phyloP scores from a whole-genome alignment of 208 protist genomes.

The Acanthamoeba triangularis region DNA sequence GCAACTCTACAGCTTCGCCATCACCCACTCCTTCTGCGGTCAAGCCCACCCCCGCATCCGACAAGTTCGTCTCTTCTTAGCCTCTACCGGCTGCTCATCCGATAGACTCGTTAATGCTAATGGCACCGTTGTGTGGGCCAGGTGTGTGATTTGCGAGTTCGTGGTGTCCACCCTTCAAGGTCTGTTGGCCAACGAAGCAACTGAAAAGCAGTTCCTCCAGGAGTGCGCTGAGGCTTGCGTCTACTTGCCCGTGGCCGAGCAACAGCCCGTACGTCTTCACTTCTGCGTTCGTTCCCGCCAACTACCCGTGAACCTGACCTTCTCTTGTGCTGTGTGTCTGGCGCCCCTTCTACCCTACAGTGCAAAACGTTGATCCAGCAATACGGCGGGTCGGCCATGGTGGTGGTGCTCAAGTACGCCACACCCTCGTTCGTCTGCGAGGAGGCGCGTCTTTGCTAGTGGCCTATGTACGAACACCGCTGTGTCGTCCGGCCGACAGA shows the following conservation, averaged over 20 bases:
- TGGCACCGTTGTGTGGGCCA: neutral
- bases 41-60: constrained; percentile 9
- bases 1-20: neutral
- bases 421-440: constrained; percentile 46
- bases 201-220: constrained; percentile 35
- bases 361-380: constrained; percentile 47
- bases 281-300: neutral
- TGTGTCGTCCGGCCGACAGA: too few relatives aligned
- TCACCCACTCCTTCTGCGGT: neutral
- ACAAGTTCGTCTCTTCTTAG: neutral
- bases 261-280: constrained; percentile 18
- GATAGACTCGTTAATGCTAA: neutral
- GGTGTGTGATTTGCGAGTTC: constrained; percentile 69
- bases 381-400: constrained; percentile 26
- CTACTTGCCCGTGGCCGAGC: constrained; percentile 4
- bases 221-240: constrained; percentile 4
- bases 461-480: neutral
- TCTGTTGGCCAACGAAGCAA: constrained; percentile 1
- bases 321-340: neutral
- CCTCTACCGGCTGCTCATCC: too few relatives aligned
- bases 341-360: neutral
- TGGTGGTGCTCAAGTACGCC: constrained; percentile 59
- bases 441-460: constrained; percentile 21
- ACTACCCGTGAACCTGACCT: neutral
- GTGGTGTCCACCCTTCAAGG: constrained; percentile 57